Percentiles rank a stretch among this genome's conserved stretches.
Evolutionary conservation across 768 basidiomycete species (phyloP).

Genomic region (Tubosaeta brunneosetosa): DNA sequence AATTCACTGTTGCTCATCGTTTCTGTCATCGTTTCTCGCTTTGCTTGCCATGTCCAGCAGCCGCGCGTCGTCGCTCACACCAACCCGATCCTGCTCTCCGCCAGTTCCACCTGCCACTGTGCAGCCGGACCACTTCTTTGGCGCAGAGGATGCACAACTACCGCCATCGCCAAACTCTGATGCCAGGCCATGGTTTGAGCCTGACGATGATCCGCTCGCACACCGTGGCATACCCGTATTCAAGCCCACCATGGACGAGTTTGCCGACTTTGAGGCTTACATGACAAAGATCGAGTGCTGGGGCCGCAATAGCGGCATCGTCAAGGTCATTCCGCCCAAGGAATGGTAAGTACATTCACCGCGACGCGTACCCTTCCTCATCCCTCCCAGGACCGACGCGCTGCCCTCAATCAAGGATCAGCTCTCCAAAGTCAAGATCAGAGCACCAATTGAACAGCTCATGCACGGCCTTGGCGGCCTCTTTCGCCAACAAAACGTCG

Average conservation of each 20-base stretch:
- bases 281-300: conserved; percentile 85
- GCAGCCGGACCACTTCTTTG: conserved; percentile 85
- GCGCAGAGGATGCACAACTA: conserved; percentile 39
- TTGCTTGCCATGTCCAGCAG: conserved; percentile 20
- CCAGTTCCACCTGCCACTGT: conserved; percentile 41
- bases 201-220: conserved; percentile 75
- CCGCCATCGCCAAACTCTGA: conserved; percentile 63
- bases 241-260: conserved; percentile 89
- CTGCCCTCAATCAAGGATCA: conserved; percentile 71
- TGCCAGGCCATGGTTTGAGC: conserved; percentile 63
- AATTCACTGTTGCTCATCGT: background rate
- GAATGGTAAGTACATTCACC: conserved; percentile 66
- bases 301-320: conserved; percentile 88
- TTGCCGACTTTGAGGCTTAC: conserved; percentile 86
- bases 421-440: conserved; percentile 71
- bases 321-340: conserved; percentile 92
- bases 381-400: conserved; percentile 52
- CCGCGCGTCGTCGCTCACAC: conserved; percentile 32
- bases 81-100: conserved; percentile 47
- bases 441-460: conserved; percentile 88
- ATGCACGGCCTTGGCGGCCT: conserved; percentile 84
- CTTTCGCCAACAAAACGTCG: conserved; percentile 87
- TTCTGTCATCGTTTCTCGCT: background rate
- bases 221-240: conserved; percentile 95
- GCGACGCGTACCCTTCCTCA: conserved; percentile 17